These are phyloP conservation scores for Russula brevipes DNA, from an alignment of 768 basidiomycete genomes.

Conservation along the genomic window DNA sequence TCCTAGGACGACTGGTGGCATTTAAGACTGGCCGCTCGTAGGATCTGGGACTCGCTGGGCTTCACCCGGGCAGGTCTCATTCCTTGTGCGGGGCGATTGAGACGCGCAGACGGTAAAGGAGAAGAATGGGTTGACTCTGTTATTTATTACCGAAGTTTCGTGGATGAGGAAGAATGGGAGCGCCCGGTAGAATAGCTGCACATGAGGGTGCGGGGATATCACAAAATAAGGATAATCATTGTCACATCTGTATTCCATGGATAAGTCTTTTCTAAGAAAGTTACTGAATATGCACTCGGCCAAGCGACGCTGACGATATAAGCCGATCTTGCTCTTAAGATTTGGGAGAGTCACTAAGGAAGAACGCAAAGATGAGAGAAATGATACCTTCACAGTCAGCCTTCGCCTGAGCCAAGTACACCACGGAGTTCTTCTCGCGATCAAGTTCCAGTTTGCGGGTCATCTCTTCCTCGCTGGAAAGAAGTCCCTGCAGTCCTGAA, in stretches of 20 bases:
- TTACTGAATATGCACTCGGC: too few relatives aligned
- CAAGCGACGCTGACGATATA: not conserved
- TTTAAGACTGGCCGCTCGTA: conserved; percentile 25
- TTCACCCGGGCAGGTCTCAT: conserved; percentile 78
- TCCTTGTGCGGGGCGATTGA: conserved; percentile 69
- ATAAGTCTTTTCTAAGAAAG: not conserved
- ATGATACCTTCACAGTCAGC: conserved; percentile 19
- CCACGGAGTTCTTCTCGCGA: conserved; percentile 13
- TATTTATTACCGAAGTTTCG: conserved; percentile 78
- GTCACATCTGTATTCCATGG: too few relatives aligned
- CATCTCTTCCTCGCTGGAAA: not conserved
- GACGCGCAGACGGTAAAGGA: conserved; percentile 55
- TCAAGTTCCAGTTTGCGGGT: conserved; percentile 4
- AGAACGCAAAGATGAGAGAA: not conserved
- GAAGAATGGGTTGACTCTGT: conserved; percentile 90
- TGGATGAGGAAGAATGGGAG: conserved; percentile 30
- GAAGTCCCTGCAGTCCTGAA: conserved; percentile 1
- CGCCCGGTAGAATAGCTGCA: conserved; percentile 5
- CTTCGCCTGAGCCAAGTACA: conserved; percentile 6
- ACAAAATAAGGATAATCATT: not conserved
- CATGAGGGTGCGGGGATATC: too few relatives aligned
- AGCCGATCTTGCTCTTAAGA: conserved; percentile 13
- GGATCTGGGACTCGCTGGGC: conserved; percentile 80
- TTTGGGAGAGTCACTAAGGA: not conserved
- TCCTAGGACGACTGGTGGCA: not conserved